These are phyloP conservation scores for Striga hermonthica DNA, from an alignment of 305 asterid species.

Conservation along the genomic window DNA sequence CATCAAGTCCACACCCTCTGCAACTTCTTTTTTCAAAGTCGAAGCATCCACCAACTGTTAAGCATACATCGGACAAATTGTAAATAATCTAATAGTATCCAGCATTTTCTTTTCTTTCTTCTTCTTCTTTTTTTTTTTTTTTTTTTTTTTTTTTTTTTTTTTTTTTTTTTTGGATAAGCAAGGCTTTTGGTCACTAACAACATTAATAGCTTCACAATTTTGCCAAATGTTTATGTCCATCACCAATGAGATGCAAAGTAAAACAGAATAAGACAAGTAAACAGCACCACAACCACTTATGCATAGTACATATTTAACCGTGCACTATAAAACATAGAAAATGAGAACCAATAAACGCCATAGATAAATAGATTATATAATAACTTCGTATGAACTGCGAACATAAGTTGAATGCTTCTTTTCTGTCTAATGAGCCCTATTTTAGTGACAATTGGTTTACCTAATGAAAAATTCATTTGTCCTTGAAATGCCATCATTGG, in stretches of 20 bases:
- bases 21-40: slow-evolving; percentile 85
- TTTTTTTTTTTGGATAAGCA: slow-evolving; percentile 1
- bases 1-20: slow-evolving; percentile 96
- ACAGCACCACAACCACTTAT: background rate
- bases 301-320: slow-evolving; percentile 1
- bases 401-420: too few relatives aligned
- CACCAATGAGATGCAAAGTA: background rate
- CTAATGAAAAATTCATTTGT: background rate
- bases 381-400: background rate
- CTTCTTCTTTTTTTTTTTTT: background rate
- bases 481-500: background rate
- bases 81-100: slow-evolving; percentile 3
- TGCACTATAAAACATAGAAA: background rate
- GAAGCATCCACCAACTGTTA: slow-evolving; percentile 86
- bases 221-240: background rate
- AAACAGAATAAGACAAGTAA: background rate
- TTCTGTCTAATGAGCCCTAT: too few relatives aligned
- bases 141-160: background rate
- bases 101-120: too few relatives aligned
- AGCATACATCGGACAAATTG: slow-evolving; percentile 14
- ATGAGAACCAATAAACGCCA: background rate
- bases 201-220: slow-evolving; percentile 7
- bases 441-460: background rate
- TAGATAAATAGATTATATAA: background rate
- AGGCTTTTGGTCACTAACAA: background rate